These are phyloP conservation scores for Wickerhamomyces sydowiorum DNA, from an alignment of 805 yeast species.

Conservation along the genomic window DNA sequence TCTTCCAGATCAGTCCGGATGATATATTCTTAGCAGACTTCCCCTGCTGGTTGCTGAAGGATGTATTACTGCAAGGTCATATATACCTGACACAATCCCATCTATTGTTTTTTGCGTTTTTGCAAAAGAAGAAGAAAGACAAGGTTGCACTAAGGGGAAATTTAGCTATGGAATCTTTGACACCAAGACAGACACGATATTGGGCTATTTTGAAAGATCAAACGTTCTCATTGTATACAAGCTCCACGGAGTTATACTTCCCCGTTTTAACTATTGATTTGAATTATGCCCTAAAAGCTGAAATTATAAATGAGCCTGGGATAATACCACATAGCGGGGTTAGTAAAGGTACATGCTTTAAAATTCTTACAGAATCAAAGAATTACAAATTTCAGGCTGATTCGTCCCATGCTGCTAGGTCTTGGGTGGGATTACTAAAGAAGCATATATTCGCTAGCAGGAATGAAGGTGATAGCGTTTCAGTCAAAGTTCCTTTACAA, in stretches of 20 bases:
- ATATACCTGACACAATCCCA: slow-evolving; percentile 61
- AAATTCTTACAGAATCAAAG: slow-evolving; percentile 50
- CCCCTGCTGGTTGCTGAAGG: slow-evolving; percentile 76
- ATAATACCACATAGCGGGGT: background rate
- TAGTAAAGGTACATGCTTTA: slow-evolving; percentile 40
- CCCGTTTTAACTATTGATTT: slow-evolving; percentile 75
- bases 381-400: slow-evolving; percentile 70
- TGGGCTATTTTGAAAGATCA: slow-evolving; percentile 79
- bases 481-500: slow-evolving; percentile 68
- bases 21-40: slow-evolving; percentile 58
- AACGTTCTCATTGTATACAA: slow-evolving; percentile 60
- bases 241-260: slow-evolving; percentile 78
- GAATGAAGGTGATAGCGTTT: slow-evolving; percentile 65
- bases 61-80: slow-evolving; percentile 83
- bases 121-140: slow-evolving; percentile 51
- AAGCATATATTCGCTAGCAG: slow-evolving; percentile 73
- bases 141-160: slow-evolving; percentile 44
- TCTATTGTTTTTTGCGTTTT: slow-evolving; percentile 69
- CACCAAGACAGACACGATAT: slow-evolving; percentile 39
- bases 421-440: slow-evolving; percentile 73
- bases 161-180: slow-evolving; percentile 32
- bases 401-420: slow-evolving; percentile 61
- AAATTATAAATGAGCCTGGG: slow-evolving; percentile 28
- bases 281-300: slow-evolving; percentile 55
- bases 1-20: slow-evolving; percentile 42